Percentiles rank a stretch among this genome's conserved stretches.
phyloP scores from a whole-genome alignment of 2,329 filamentous ascomycete genomes.

The Ophidiomyces ophidiicola region DNA sequence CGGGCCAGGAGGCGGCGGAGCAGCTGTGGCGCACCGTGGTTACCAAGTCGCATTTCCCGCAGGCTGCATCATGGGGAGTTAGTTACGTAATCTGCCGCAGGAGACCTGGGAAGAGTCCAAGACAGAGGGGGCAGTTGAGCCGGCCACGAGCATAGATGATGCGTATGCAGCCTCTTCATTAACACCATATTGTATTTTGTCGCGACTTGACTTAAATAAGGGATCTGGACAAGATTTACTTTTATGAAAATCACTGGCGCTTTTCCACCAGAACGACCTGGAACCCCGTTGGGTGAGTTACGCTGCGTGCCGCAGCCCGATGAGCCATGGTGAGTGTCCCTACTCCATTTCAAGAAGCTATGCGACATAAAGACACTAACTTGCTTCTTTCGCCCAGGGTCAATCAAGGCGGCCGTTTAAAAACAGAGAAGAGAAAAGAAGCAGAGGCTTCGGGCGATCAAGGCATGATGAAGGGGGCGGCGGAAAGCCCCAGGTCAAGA shows the following conservation, averaged over 20 bases:
- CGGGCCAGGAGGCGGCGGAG: neutral
- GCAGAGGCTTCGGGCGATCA: conserved; percentile 31
- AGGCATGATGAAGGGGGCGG: conserved; percentile 34
- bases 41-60: conserved; percentile 5
- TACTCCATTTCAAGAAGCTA: neutral
- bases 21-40: neutral
- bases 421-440: conserved; percentile 30
- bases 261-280: neutral
- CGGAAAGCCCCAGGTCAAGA: conserved; percentile 64
- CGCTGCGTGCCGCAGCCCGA: conserved; percentile 6
- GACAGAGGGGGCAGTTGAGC: conserved; percentile 6
- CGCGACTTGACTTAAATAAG: neutral
- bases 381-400: conserved; percentile 21
- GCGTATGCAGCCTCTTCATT: neutral
- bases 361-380: neutral
- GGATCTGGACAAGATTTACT: neutral
- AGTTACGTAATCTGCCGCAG: conserved; percentile 10
- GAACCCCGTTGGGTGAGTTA: conserved; percentile 3
- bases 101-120: neutral
- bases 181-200: neutral
- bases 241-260: neutral
- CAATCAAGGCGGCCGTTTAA: conserved; percentile 34
- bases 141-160: neutral
- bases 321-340: conserved; percentile 6
- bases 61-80: conserved; percentile 10